Conservation (phyloP, 2,329 filamentous ascomycete species). For the Dactylellina drechsleri region DNA sequence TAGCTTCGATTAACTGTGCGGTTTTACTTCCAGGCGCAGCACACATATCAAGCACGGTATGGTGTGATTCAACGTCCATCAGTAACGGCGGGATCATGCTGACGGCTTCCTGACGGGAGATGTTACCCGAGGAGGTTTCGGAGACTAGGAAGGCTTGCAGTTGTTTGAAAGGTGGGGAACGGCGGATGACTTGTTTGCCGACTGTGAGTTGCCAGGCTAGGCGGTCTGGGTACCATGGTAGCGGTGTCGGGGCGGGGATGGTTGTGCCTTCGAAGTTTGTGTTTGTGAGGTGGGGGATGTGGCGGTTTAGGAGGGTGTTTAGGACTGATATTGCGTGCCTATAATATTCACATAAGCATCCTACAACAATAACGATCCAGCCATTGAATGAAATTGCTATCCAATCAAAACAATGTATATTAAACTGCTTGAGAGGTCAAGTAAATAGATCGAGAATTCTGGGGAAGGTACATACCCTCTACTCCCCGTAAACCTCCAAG, state of each 20-base stretch:
- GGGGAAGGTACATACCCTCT: constrained; percentile 72
- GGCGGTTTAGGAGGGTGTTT: constrained; percentile 84
- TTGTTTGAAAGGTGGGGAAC: constrained; percentile 89
- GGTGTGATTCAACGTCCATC: constrained; percentile 88
- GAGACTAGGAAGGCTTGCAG: constrained; percentile 99
- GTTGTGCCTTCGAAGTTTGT: constrained; percentile 77
- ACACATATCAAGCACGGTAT: constrained; percentile 94
- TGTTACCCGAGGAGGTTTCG: constrained; percentile 96
- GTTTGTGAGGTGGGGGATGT: constrained; percentile 88
- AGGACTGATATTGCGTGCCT: constrained; percentile 93
- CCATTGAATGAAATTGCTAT: too few relatives aligned
- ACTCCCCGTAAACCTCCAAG: constrained; percentile 95
- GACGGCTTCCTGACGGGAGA: constrained; percentile 95
- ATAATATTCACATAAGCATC: constrained; percentile 27
- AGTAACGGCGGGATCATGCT: constrained; percentile 98
- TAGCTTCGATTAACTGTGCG: constrained; percentile 91
- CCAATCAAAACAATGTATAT: too few relatives aligned
- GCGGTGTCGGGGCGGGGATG: constrained; percentile 82
- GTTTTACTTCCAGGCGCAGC: constrained; percentile 97
- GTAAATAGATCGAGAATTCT: neutral
- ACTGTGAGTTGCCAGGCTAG: constrained; percentile 99
- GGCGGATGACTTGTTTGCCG: constrained; percentile 92
- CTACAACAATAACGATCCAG: too few relatives aligned
- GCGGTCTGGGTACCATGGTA: constrained; percentile 92
- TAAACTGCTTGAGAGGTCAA: too few relatives aligned